Evolutionary conservation across 2,329 filamentous ascomycete genomes (phyloP), one percentile per base, ranked within the genome.

Genomic region (Fusarium citri): DNA sequence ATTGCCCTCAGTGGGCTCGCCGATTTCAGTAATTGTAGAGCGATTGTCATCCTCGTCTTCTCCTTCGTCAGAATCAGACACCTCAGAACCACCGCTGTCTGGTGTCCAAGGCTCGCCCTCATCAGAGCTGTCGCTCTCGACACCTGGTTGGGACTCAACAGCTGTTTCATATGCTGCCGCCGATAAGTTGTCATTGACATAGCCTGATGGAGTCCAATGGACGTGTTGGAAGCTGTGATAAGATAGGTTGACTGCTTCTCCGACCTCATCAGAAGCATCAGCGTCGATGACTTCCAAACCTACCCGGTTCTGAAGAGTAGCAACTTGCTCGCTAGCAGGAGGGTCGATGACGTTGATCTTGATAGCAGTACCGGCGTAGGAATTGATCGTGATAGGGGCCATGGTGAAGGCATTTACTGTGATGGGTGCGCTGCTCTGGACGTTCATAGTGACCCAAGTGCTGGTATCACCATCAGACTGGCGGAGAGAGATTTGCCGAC

Each of bases 291-390:
- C 28, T 30, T 34, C 31, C 5, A 16, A 18, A 18, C 8, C 16
- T 18, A 10, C 8, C 18, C 8, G 31, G 31, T 18, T 18, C 8
- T 18, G 8, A 1, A 11, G 1, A n/a, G 0, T 37, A 11, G 6
- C 34, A 37, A 37, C 5, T 5, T 37, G 34, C 18, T 6, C 34
- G n/a, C 10, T 7, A n/a, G 34, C 2, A 37, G 34, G 34, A 37
- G 18, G 34, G 7, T 37, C 34, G 3, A 37, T n/a, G 5, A 37
- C 34, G 3, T 37, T n/a, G 18, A 37, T n/a, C 18, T n/a, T 37
- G 34, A 37, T 37, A 37, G 34, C 10, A n/a, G 34, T 37, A 3
- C 34, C 34, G 18, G 18, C 34, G 34, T n/a, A n/a, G 9, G 18
- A 11, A 11, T 37, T 37, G 1, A n/a, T 7, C 9, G 34, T 37